Base-by-base conservation (phyloP, 495 filamentous ascomycete species). In the Chaetomium cochliodes region DNA sequence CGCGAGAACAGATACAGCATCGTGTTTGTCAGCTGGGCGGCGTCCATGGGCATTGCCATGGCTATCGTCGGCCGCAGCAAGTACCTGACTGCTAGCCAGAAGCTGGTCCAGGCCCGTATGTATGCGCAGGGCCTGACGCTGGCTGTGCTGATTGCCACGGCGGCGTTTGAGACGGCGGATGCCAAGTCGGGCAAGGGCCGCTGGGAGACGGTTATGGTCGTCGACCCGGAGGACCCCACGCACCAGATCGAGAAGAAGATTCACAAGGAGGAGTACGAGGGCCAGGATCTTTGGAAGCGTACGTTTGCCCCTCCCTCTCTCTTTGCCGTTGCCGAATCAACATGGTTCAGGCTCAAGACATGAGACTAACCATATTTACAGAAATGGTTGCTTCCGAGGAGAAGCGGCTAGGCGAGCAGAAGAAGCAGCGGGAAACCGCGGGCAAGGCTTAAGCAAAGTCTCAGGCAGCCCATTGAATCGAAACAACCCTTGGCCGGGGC, bases 121-220 rank as follows among this genome's bases (percentile, higher is more conserved):
- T 98, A 98, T 79, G 94, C 94, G n/a, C 94, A 98, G 80, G 92
- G 92, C 18, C 78, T 97, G 70, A 97, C 94, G 55, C 78, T 98
- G 20, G 90, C 90, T 72, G 91, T 98, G 58, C 78, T 98, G 64
- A 80, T 96, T 70, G 92, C 91, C 37, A 90, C 86, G 63, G 93
- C 96, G 46, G 92, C 86, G 20, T 90, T 98, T 72, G 94, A 98
- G 87, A 88, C 92, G 33, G 84, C 84, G 7, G 94, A 98, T 75
- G 88, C 90, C 62, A 84, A 82, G 65, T 84, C 82, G 67, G 91
- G 89, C 20, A 85, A 85, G 72, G 92, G 93, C 70, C 84, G 87
- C 72, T 91, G 85, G 84, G 85, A 87, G 82, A 90, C 85, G 51
- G 80, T 91, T 65, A 86, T 84, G 82, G 79, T 90, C n/a, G 46